Conservation (phyloP, 306 rosid species). For the Pterocarpus macrocarpus region DNA sequence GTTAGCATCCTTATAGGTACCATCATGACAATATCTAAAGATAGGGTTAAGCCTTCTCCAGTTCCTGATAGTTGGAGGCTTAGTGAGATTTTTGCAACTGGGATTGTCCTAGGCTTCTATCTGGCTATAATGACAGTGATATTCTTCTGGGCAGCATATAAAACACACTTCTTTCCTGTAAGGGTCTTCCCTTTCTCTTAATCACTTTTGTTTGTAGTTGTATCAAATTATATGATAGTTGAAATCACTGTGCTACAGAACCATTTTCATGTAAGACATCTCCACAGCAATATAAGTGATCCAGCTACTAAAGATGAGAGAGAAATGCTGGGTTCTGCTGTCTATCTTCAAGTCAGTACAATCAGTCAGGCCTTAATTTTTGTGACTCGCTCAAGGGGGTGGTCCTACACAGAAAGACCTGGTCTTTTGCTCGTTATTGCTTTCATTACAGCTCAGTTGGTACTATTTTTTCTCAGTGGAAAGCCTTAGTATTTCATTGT, state of each 20-base stretch:
- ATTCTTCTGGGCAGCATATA: constrained; percentile 59
- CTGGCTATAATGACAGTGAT: constrained; percentile 71
- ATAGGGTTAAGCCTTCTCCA: constrained; percentile 82
- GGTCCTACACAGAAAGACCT: constrained; percentile 81
- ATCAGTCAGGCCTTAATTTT: constrained; percentile 82
- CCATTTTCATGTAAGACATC: constrained; percentile 52
- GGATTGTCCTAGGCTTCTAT: constrained; percentile 71
- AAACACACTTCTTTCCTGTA: constrained; percentile 67
- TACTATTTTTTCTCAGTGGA: constrained; percentile 22
- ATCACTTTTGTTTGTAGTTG: neutral
- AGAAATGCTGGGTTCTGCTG: constrained; percentile 62
- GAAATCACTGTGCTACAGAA: constrained; percentile 47
- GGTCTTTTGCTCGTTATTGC: constrained; percentile 68
- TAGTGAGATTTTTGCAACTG: constrained; percentile 79
- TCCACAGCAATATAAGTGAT: constrained; percentile 1
- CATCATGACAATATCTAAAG: constrained; percentile 86
- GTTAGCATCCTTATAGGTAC: constrained; percentile 57
- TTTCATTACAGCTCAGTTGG: constrained; percentile 77
- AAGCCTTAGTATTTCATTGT: constrained; percentile 4
- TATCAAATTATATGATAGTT: neutral
- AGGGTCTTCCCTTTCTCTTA: constrained; percentile 33
- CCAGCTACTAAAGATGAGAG: constrained; percentile 15
- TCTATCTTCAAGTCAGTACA: constrained; percentile 80
- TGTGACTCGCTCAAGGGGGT: constrained; percentile 75
- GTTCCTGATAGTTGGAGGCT: constrained; percentile 82